Evolutionary conservation across 352 stramenopile species (phyloP).

Genomic region (Plasmopara halstedii): DNA sequence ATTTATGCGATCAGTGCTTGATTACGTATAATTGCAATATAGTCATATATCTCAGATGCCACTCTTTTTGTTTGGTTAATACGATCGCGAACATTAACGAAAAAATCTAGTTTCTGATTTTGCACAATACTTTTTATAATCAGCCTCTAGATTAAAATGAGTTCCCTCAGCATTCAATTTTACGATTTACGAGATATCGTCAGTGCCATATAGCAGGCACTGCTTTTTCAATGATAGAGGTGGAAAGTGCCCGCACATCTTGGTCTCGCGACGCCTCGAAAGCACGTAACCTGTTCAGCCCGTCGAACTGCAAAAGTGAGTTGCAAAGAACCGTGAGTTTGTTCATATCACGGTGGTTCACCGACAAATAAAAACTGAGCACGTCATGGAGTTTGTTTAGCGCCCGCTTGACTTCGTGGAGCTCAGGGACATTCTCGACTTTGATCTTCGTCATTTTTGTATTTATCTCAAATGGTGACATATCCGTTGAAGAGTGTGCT

Average conservation of each 20-base stretch:
- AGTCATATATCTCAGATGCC: too few relatives aligned
- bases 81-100: too few relatives aligned
- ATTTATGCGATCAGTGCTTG: too few relatives aligned
- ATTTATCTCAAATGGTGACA: conserved; percentile 4
- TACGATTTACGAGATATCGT: too few relatives aligned
- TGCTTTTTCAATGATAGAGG: conserved; percentile 75
- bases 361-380: conserved; percentile 58
- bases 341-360: conserved; percentile 65
- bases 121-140: too few relatives aligned
- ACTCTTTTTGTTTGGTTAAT: too few relatives aligned
- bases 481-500: conserved; percentile 11
- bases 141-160: too few relatives aligned
- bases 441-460: conserved; percentile 7
- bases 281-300: conserved; percentile 51
- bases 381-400: conserved; percentile 64
- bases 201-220: conserved; percentile 78
- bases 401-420: conserved; percentile 36
- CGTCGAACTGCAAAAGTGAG: conserved; percentile 64
- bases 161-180: too few relatives aligned
- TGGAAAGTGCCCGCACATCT: conserved; percentile 50
- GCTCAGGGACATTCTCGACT: conserved; percentile 5
- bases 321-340: conserved; percentile 83
- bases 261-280: conserved; percentile 45
- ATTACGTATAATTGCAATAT: too few relatives aligned
- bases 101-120: too few relatives aligned